Percentiles rank a stretch among this genome's conserved stretches.
Conservation (phyloP, 2,329 filamentous ascomycete species). For the Fusarium redolens region DNA sequence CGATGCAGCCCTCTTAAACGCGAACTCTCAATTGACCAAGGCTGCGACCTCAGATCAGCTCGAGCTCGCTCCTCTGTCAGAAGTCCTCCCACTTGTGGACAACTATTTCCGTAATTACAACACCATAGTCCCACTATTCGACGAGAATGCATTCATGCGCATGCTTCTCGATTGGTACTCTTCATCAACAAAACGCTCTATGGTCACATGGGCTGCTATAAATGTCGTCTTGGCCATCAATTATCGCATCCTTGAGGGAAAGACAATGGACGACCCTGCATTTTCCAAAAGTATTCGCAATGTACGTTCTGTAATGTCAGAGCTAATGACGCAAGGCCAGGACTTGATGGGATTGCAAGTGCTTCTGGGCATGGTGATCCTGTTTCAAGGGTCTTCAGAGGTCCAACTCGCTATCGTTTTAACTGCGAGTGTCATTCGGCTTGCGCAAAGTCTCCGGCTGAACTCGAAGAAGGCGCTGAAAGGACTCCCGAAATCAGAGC, state of each 20-base stretch:
- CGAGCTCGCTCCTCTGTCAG: constrained; percentile 28
- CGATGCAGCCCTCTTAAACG: not conserved
- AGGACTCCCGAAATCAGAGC: not conserved
- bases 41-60: not conserved
- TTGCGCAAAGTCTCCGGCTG: constrained; percentile 49
- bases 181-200: constrained; percentile 19
- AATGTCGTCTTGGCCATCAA: constrained; percentile 51
- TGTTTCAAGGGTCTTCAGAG: constrained; percentile 49
- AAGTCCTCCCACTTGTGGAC: constrained; percentile 35
- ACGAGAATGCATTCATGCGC: constrained; percentile 49
- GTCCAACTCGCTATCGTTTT: constrained; percentile 48
- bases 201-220: constrained; percentile 49
- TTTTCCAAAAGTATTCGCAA: constrained; percentile 46
- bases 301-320: constrained; percentile 47
- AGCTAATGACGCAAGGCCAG: constrained; percentile 47
- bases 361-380: constrained; percentile 49
- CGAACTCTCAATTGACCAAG: not conserved
- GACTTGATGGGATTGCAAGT: constrained; percentile 50
- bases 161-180: constrained; percentile 51
- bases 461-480: constrained; percentile 40
- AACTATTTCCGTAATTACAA: constrained; percentile 39
- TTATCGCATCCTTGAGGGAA: constrained; percentile 39
- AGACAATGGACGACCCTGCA: constrained; percentile 29
- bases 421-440: constrained; percentile 48
- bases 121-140: constrained; percentile 48